Evolutionary conservation across 2,329 filamentous ascomycete species (phyloP).

Genomic region (Pyrenochaeta sp.): DNA sequence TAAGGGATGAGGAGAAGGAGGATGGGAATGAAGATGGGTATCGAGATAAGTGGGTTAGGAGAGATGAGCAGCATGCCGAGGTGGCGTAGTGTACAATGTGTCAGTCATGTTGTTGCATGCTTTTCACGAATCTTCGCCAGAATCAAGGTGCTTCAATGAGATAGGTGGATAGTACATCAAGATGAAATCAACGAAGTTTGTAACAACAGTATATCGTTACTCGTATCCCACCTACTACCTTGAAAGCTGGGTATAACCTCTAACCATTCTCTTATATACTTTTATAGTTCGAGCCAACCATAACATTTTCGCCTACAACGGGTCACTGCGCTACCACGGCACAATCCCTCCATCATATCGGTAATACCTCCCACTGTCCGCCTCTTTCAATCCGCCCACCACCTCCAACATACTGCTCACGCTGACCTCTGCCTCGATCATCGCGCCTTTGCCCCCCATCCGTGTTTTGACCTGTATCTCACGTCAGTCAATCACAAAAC

Average conservation of each 20-base stretch:
- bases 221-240: no score
- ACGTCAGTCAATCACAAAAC: neutral
- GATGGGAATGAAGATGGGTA: slow-evolving; percentile 1
- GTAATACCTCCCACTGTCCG: slow-evolving; percentile 49
- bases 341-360: slow-evolving; percentile 47
- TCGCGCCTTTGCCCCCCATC: slow-evolving; percentile 54
- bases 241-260: neutral
- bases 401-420: slow-evolving; percentile 52
- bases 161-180: no score
- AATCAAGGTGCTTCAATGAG: no score
- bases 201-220: no score
- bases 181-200: no score
- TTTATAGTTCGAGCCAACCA: no score
- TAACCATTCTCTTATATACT: neutral
- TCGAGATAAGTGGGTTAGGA: slow-evolving; percentile 6
- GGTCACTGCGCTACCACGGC: slow-evolving; percentile 39
- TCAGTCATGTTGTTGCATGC: no score
- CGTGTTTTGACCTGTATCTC: slow-evolving; percentile 42
- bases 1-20: neutral
- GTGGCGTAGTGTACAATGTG: no score
- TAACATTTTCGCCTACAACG: neutral
- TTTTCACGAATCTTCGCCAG: no score
- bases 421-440: slow-evolving; percentile 49
- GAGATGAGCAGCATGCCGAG: neutral
- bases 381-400: slow-evolving; percentile 39